phyloP scores from a whole-genome alignment of 352 stramenopile genomes.

The Globisporangium ultimum region DNA sequence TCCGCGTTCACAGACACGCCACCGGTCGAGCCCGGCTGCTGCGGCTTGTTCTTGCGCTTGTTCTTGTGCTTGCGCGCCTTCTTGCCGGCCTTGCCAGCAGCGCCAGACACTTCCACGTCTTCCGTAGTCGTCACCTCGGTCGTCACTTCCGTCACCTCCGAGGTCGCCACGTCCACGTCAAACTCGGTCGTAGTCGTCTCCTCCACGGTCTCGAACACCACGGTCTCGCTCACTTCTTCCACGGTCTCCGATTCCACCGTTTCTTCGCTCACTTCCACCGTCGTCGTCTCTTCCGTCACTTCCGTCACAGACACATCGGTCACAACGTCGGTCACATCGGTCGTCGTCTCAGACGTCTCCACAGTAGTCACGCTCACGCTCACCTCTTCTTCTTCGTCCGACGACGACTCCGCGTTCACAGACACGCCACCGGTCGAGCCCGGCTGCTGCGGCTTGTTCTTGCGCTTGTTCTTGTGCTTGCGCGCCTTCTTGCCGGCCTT shows the following conservation, averaged over 20 bases:
- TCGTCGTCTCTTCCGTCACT: constrained; percentile 9
- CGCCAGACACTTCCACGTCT: background rate
- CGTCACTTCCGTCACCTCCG: too few species aligned
- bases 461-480: constrained; percentile 6
- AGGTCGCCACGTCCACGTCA: background rate
- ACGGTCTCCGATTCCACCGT: constrained; percentile 3
- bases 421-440: background rate
- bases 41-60: constrained; percentile 8
- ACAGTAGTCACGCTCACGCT: background rate
- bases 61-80: background rate
- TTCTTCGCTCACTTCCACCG: background rate
- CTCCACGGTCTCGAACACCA: background rate
- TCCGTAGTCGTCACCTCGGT: too few species aligned
- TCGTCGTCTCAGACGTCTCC: background rate
- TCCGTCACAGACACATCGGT: constrained; percentile 5
- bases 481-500: too few species aligned
- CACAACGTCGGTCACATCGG: constrained; percentile 2
- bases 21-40: too few species aligned
- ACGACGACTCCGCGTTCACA: background rate
- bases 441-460: background rate
- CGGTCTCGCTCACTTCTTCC: too few species aligned
- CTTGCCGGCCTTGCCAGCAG: too few species aligned
- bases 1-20: background rate
- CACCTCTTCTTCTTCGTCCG: background rate
- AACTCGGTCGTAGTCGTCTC: background rate